Evolutionary conservation across 2,329 filamentous ascomycete species (phyloP), one percentile per base, ranked within the genome.

Genomic region (Aschersonia sp.): DNA sequence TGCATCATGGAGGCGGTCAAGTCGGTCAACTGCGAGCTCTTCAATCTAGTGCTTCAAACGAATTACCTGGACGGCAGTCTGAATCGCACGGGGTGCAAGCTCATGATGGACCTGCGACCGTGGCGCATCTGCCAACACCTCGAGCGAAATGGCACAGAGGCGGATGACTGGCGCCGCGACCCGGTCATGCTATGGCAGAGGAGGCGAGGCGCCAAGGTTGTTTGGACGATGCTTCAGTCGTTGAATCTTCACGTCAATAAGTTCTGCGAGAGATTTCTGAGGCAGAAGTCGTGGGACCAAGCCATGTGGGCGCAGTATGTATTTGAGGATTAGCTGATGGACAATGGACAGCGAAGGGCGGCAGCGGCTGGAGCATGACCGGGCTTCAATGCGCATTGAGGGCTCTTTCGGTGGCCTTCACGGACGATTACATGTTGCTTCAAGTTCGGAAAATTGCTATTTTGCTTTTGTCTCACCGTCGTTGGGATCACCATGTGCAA

Each of bases 21-120:
- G 20, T 44, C 50, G 0, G 51, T 72, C 5, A 58, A 61, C 9
- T 62, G 64, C 48, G 64, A 65, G 49, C 59, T 57, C 48, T 51
- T 73, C 12, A 52, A 52, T 5, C 50, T 73, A 47, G 50, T 65
- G 3, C 58, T 70, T n/a, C 54, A 56, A 42, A 59, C 56, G 38
- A 45, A 31, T 4, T 47, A 55, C 45, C 46, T 46, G 45, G 40
- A 10, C 1, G 51, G 29, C 12, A 28, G 32, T 4, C 30, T 20
- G 4, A 38, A 30, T 41, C n/a, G 9, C 10, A 45, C 50, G 0
- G 52, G 52, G 3, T 46, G 45, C 20, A 50, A 50, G 4, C 38
- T 56, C 31, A 47, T 9, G 4, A 46, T 57, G 2, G 48, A 57
- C 47, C 55, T 57, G 45, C 31, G 51, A 6, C 29, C 50, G 38